Evolutionary conservation across 2,329 filamentous ascomycete species (phyloP), one percentile per base, ranked within the genome.

Genomic region (Epichloe aotearoae): DNA sequence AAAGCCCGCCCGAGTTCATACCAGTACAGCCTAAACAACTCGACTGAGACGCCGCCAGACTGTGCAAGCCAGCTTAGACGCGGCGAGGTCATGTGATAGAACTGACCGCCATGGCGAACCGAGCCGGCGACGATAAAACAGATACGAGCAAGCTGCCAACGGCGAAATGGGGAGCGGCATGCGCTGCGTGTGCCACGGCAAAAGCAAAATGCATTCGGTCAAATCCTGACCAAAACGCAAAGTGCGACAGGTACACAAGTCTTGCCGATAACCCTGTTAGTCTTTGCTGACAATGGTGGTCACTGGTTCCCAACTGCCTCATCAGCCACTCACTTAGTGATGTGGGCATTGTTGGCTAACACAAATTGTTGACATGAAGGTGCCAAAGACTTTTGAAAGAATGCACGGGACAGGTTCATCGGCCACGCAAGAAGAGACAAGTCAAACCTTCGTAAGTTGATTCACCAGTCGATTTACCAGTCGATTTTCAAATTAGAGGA

Each of bases 141-240:
- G 57, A 61, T 30, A 52, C 62, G 47, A 61, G 57, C 20, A 66
- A 66, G 56, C 58, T 64, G 33, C 58, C 66, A 15, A 65, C 65
- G 52, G 66, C 66, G 33, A 69, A 67, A 72, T 76, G 73, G 73
- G 73, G 73, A 15, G 71, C 71, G 4, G 73, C 73, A 1, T 76
- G 73, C 47, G 64, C 70, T 5, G 63, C 71, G 1, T 76, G 73
- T 55, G 71, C 73, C 6, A 63, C 67, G 12, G 71, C 73, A 34
- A 76, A 76, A 55, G 72, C 73, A 7, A 75, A 75, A 54, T 76
- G 73, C 53, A 66, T 75, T 43, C 68, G 72, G 8, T 66, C 70
- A 6, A 68, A 67, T 50, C 56, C 61, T 4, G 52, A 56, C 2
- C 55, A 60, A 0, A 65, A 64, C 1, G 57, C 69, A 17, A 75